Evolutionary conservation across 176 grass and related monocot species (phyloP).

Genomic region (Rhynchospora breviuscula): DNA sequence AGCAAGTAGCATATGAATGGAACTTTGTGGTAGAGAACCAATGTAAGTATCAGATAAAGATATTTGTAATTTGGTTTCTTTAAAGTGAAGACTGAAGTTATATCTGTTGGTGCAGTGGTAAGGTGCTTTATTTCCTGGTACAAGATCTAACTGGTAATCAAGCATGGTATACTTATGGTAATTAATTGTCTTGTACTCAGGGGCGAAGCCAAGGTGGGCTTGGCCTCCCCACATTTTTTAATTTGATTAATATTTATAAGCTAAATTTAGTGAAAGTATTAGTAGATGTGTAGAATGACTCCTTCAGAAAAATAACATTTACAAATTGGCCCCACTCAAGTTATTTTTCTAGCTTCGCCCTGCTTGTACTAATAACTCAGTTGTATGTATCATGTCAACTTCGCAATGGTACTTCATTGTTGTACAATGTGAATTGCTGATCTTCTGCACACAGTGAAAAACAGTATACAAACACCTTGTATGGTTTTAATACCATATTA

Average conservation of each 20-base stretch:
- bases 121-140: not conserved
- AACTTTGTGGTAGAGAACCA: conserved; percentile 66
- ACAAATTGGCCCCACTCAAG: too few species aligned
- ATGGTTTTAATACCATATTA: not conserved
- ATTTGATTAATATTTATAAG: too few species aligned
- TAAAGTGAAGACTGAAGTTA: not conserved
- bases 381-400: not conserved
- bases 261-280: too few species aligned
- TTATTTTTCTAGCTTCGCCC: too few species aligned
- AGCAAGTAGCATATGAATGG: conserved; percentile 52
- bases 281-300: too few species aligned
- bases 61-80: conserved; percentile 10
- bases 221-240: too few species aligned
- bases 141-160: not conserved
- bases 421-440: not conserved
- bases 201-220: too few species aligned
- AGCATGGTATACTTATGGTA: not conserved
- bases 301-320: too few species aligned
- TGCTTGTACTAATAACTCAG: not conserved
- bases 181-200: not conserved
- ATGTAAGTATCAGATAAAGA: conserved; percentile 26
- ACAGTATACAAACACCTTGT: not conserved
- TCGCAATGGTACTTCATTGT: not conserved
- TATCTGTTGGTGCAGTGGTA: not conserved
- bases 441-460: not conserved